Percentiles rank a stretch among this genome's conserved stretches.
phyloP scores from a whole-genome alignment of 495 filamentous ascomycete species.

The Xylaria acuta region DNA sequence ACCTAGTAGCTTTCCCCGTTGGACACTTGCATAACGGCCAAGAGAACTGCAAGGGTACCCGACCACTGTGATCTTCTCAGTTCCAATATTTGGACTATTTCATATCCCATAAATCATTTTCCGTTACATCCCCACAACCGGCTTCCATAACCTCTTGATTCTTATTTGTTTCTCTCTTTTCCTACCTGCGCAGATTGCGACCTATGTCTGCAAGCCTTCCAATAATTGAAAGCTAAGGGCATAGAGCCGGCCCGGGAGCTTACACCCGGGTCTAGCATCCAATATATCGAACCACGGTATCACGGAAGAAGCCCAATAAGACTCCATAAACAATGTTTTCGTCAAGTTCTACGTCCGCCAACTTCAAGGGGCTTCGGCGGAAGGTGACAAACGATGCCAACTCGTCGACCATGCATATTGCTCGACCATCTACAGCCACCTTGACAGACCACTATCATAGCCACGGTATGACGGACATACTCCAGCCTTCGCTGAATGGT shows the following conservation, averaged over 20 bases:
- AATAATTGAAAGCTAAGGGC: constrained; percentile 30
- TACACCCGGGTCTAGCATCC: constrained; percentile 27
- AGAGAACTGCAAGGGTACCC: constrained; percentile 36
- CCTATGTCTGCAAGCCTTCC: constrained; percentile 32
- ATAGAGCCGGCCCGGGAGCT: constrained; percentile 29
- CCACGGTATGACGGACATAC: constrained; percentile 40
- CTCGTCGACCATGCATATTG: constrained; percentile 25
- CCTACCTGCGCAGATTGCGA: constrained; percentile 3
- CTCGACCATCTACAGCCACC: constrained; percentile 27
- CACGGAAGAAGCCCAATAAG: constrained; percentile 2
- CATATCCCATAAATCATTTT: constrained; percentile 40
- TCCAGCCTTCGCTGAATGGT: constrained; percentile 58
- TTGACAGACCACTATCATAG: constrained; percentile 32
- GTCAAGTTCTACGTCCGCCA: constrained; percentile 29
- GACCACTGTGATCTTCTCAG: constrained; percentile 39
- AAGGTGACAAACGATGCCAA: constrained; percentile 20
- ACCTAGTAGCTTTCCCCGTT: constrained; percentile 27
- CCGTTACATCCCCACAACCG: constrained; percentile 39
- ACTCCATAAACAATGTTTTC: constrained; percentile 35
- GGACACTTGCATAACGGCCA: constrained; percentile 40
- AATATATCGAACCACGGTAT: constrained; percentile 29
- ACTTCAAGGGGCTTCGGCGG: constrained; percentile 33
- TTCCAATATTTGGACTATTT: constrained; percentile 36
- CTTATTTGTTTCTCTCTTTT: constrained; percentile 18
- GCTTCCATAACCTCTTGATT: constrained; percentile 22